phyloP scores from a whole-genome alignment of 1,284 basidiomycete genomes.

The Microbotryum lychnidis-dioicae region DNA sequence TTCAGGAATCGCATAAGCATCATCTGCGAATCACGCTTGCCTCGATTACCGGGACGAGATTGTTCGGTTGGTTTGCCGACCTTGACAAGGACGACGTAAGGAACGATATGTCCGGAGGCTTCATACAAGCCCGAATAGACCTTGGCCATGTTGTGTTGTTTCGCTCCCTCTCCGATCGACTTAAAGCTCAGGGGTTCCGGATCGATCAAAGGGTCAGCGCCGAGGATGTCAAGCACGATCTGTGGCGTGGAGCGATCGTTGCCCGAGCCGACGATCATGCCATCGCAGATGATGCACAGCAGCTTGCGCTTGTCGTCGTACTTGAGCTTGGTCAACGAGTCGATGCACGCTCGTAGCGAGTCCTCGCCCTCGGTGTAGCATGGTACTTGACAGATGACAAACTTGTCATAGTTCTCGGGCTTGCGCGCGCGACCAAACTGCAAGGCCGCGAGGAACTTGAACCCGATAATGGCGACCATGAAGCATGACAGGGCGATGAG shows the following conservation, averaged over 20 bases:
- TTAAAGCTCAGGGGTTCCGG: constrained; percentile 92
- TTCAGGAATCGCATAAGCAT: constrained; percentile 95
- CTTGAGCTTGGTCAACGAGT: constrained; percentile 85
- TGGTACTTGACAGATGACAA: constrained; percentile 88
- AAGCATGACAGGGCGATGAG: constrained; percentile 79
- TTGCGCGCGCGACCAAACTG: constrained; percentile 75
- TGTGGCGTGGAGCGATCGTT: constrained; percentile 46
- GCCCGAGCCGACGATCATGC: constrained; percentile 91
- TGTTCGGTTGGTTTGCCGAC: constrained; percentile 92
- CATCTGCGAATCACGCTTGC: constrained; percentile 95
- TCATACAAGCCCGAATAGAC: constrained; percentile 96
- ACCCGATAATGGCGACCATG: constrained; percentile 93
- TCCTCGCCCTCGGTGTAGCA: constrained; percentile 54
- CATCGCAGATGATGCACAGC: constrained; percentile 90
- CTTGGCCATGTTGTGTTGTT: constrained; percentile 97
- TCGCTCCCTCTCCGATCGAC: constrained; percentile 85
- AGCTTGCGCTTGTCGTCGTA: constrained; percentile 99
- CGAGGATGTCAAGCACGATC: constrained; percentile 93
- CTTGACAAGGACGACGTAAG: constrained; percentile 73
- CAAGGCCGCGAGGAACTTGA: constrained; percentile 95
- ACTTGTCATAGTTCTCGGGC: constrained; percentile 96
- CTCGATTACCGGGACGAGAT: constrained; percentile 85
- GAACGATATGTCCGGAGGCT: constrained; percentile 87
- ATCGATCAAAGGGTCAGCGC: constrained; percentile 83
- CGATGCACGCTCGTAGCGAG: constrained; percentile 81